These are phyloP conservation scores for Nothophoma quercina DNA, from an alignment of 2,329 filamentous ascomycete genomes.

Conservation along the genomic window DNA sequence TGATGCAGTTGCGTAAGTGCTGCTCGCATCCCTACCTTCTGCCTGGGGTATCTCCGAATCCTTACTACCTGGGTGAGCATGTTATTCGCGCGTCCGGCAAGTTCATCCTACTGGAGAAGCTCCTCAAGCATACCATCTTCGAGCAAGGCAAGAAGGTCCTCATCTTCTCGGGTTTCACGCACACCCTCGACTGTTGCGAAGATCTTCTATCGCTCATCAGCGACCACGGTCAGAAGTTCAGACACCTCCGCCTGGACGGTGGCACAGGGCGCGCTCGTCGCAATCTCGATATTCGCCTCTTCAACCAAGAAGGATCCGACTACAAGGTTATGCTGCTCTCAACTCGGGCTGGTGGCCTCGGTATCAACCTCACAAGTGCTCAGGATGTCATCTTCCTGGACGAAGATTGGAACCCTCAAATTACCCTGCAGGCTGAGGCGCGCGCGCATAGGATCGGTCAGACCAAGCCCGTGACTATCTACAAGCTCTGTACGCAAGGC, in stretches of 20 bases:
- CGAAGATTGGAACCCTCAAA: constrained; percentile 64
- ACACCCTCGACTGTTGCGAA: constrained; percentile 60
- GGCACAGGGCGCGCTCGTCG: constrained; percentile 57
- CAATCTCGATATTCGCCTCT: constrained; percentile 62
- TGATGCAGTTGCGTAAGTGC: constrained; percentile 65
- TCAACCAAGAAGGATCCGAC: constrained; percentile 56
- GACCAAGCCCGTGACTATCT: constrained; percentile 61
- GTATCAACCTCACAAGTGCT: constrained; percentile 63
- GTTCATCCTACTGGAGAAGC: constrained; percentile 63
- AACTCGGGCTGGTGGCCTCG: constrained; percentile 63
- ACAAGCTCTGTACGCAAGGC: constrained; percentile 64
- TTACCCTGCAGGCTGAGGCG: constrained; percentile 63
- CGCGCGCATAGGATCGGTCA: constrained; percentile 64
- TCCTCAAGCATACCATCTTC: constrained; percentile 58
- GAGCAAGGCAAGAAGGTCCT: constrained; percentile 62
- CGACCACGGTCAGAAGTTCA: constrained; percentile 51
- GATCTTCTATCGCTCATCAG: constrained; percentile 58
- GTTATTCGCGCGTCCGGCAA: constrained; percentile 62
- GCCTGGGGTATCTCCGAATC: constrained; percentile 54
- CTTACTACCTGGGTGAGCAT: constrained; percentile 57
- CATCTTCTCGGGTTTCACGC: constrained; percentile 65
- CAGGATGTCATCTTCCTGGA: constrained; percentile 66
- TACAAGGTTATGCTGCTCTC: constrained; percentile 65
- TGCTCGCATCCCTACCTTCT: constrained; percentile 65
- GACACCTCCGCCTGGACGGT: constrained; percentile 61